Base-by-base conservation (phyloP, 1,284 basidiomycete genomes). In the Xerocomus minutiporus region DNA sequence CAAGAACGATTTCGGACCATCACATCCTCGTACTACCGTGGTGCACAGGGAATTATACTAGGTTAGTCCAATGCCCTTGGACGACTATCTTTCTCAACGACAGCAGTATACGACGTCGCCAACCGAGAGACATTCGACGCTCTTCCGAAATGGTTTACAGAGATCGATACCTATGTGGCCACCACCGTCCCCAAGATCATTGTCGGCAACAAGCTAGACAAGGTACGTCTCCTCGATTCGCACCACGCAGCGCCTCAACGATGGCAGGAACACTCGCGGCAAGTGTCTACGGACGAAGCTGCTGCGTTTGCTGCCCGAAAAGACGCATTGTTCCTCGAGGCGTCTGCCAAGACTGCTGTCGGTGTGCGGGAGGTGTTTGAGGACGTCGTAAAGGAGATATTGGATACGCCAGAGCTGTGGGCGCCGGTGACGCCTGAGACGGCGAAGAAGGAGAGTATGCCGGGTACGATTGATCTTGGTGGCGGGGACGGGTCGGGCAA, bases 171-270 rank as follows among this genome's bases (percentile, higher is more conserved):
- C 25, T 98, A 97, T 66, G 91, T 95, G 46, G 84, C 85, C 1
- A 76, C 78, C 23, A 85, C 87, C 8, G 91, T 97, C n/a, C 91
- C 95, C 47, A 93, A 94, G 79, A 93, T 98, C 63, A 81, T 99
- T 28, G 93, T 98, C 2, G 88, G 88, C 8, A 99, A 99, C 74
- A 99, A 98, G 73, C 79, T 96, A 5, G 96, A 98, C 75, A 95
- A 94, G 80, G 91, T 87, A 49, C 51, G 73, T 64, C 11, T 6
- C 23, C 26, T 23, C 8, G 32, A 20, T 12, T 38, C 25, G 28
- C 48, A 17, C 31, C 25, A 8, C 17, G 13, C 25, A 5, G 35
- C 4, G n/a, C 32, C 52, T 58, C 9, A 55, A 20, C 15, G 3
- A 1, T 4, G 15, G 3, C 34, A 93, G 90, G 95, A 96, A 65